Base-by-base conservation (phyloP, 495 filamentous ascomycete species). In the Tricharina praecox region DNA sequence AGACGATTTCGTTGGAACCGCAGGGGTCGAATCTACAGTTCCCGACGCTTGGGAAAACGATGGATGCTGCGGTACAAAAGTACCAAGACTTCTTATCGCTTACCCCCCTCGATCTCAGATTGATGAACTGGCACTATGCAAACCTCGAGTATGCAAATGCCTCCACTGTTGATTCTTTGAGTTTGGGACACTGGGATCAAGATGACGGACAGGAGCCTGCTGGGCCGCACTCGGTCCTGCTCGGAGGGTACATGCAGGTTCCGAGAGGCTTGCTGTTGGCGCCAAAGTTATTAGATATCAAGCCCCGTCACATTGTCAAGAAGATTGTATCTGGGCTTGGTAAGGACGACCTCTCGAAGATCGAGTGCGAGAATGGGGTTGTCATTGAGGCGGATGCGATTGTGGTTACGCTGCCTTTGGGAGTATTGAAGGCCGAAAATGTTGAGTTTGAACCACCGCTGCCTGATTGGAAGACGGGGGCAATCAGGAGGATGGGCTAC, bases 111-210 rank as follows among this genome's bases (percentile, higher is more conserved):
- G 90, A 95, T 54, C 77, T 93, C 65, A 73, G 90, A 38, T 69
- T 96, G 25, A 70, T 95, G 54, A 99, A 96, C 58, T 99, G 90
- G 90, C 92, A 99, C 65, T 78, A 94, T 61, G 90, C 92, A 49
- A 99, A 99, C 57, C 70, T 96, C 23, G 90, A 99, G 60, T 99
- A 99, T 58, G 87, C 88, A 38, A 96, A 95, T 58, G 92, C 90
- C 0, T 78, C 74, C 3, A 93, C 86, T 58, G 78, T 92, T 45
- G 73, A 79, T 48, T 77, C 81, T 45, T 73, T 96, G 15, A 96
- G 88, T 63, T 74, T 99, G 2, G 78, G 79, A 7, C 81, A 85
- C 1, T 95, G 90, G 85, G 90, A 99, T 63, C 81, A 95, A 58
- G 90, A 96, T 58, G 82, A 84, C 36, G 90, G 92, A 0, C 95